Evolutionary conservation across 345 rosid species (phyloP), one percentile per base, ranked within the genome.

Genomic region (Jatropha curcas): DNA sequence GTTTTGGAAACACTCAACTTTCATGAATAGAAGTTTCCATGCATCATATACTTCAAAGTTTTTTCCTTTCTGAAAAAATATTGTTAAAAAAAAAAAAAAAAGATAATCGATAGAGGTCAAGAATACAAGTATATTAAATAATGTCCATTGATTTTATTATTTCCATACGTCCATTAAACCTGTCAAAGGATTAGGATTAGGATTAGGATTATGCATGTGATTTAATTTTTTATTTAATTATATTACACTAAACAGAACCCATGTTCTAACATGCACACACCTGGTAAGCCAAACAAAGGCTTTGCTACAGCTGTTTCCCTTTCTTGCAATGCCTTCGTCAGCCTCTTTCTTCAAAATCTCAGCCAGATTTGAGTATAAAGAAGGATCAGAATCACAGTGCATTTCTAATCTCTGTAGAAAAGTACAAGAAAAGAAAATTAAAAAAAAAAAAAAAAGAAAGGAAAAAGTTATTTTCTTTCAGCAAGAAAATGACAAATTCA

Each of bases 261-360:
- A 34, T 1, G 60, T 53, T 50, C 25, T 22, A 45, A 60, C 3
- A 22, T 60, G 30, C 33, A 37, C 33, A 37, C 77, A 95, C 99
- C 98, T 90, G 75, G 97, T 86, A 65, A 95, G 99, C 99, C 99
- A 95, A 63, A 95, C 88, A 69, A 91, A 46, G 70, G 98, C 92
- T 80, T 72, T 84, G 77, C 98, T 83, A 63, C 96, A 88, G 78
- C 99, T 95, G 74, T 45, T 41, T 9, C 64, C 74, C 82, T 84
- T 87, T 74, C 74, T 85, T 31, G 84, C 80, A 60, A 55, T 80
- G 73, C 92, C 98, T 71, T 90, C 92, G 53, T 62, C 46, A 24
- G 27, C 63, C 76, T 92, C 99, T 81, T 90, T 89, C 73, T 86
- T 89, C 80, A 95, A 76, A 16, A 92, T 86, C 80, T 88, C 96